Evolutionary conservation across 208 protist genomes (phyloP).

Genomic region (Naegleria gruberi): DNA sequence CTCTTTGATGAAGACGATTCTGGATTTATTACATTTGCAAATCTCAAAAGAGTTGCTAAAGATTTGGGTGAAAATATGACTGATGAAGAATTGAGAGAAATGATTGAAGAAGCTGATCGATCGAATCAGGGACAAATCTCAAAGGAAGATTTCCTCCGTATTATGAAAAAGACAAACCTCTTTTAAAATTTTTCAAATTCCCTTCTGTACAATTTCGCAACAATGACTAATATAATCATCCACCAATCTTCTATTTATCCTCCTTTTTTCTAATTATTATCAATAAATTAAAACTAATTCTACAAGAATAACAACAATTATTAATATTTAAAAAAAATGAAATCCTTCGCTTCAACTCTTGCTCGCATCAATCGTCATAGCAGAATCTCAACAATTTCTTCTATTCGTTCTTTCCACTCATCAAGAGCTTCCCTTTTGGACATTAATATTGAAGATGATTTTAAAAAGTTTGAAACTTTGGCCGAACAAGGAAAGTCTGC

Average conservation of each 20-base stretch:
- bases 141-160: constrained; percentile 60
- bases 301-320: no score
- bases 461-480: background rate
- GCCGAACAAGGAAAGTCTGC: background rate
- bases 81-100: constrained; percentile 73
- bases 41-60: constrained; percentile 65
- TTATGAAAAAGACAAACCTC: constrained; percentile 73
- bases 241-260: no score
- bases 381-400: no score
- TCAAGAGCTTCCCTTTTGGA: background rate
- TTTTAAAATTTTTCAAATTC: constrained; percentile 35
- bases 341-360: no score
- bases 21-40: constrained; percentile 65
- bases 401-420: background rate
- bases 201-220: no score
- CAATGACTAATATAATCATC: no score
- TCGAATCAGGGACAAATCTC: constrained; percentile 58
- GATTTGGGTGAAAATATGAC: constrained; percentile 66
- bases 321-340: no score
- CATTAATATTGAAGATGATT: background rate
- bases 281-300: no score
- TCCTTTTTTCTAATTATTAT: no score
- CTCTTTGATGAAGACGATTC: constrained; percentile 63
- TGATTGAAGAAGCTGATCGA: constrained; percentile 70
- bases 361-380: no score